Percentiles rank a stretch among this genome's conserved stretches.
phyloP scores from a whole-genome alignment of 352 stramenopile genomes.

The Phytophthora pini region DNA sequence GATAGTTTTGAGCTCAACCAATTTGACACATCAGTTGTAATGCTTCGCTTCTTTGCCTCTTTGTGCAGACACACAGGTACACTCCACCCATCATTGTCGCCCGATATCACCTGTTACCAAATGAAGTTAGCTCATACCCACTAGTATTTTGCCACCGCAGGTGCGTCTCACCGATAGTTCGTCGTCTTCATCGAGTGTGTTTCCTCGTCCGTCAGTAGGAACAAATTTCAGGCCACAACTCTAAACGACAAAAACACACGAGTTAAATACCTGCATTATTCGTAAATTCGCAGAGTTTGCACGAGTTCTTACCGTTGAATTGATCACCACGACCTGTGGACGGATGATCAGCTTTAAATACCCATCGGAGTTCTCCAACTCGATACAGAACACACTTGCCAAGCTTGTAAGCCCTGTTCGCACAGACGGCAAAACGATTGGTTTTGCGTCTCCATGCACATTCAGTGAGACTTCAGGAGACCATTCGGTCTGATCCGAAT shows the following conservation, averaged over 20 bases:
- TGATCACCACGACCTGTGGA: conserved; percentile 62
- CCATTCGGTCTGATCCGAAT: conserved; percentile 22
- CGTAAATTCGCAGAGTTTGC: not conserved
- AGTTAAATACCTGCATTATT: conserved; percentile 13
- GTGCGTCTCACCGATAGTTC: conserved; percentile 22
- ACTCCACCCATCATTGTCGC: conserved; percentile 44
- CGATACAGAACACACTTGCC: conserved; percentile 41
- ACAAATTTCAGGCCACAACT: conserved; percentile 31
- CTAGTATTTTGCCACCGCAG: not conserved
- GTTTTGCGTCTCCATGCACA: conserved; percentile 44
- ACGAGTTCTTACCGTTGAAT: conserved; percentile 53
- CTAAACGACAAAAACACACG: conserved; percentile 10
- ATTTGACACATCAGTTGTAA: conserved; percentile 56
- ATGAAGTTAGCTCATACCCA: conserved; percentile 4
- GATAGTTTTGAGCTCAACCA: conserved; percentile 63
- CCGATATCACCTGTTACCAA: conserved; percentile 35
- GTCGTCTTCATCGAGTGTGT: conserved; percentile 20
- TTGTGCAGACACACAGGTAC: conserved; percentile 56
- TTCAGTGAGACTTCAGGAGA: conserved; percentile 39
- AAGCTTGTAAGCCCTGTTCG: conserved; percentile 18
- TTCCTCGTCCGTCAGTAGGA: conserved; percentile 33
- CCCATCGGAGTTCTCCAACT: conserved; percentile 41
- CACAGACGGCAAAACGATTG: conserved; percentile 28
- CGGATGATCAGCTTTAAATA: conserved; percentile 48
- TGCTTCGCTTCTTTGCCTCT: conserved; percentile 51